Evolutionary conservation across 768 basidiomycete genomes (phyloP).

Genomic region (Postia placenta): DNA sequence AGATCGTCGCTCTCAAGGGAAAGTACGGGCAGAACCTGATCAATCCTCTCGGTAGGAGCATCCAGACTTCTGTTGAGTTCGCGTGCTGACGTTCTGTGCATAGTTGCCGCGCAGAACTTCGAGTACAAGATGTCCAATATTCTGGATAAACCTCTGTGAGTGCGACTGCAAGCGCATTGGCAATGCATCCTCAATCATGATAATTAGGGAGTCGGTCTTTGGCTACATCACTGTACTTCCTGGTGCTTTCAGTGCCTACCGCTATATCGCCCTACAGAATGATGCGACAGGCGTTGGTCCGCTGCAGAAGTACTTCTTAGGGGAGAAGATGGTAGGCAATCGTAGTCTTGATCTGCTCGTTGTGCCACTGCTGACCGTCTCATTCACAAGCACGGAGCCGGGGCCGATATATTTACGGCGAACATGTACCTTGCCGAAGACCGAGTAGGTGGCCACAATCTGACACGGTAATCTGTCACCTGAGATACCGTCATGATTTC

Average conservation of each 20-base stretch:
- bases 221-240: conserved; percentile 95
- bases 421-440: conserved; percentile 97
- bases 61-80: background rate
- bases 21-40: conserved; percentile 72
- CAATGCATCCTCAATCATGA: background rate
- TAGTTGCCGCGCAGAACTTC: conserved; percentile 87
- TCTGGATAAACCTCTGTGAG: conserved; percentile 77
- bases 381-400: conserved; percentile 59
- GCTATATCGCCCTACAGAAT: conserved; percentile 89
- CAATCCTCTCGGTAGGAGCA: conserved; percentile 58
- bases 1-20: conserved; percentile 90
- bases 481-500: background rate
- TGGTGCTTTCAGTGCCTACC: conserved; percentile 88
- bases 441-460: conserved; percentile 40
- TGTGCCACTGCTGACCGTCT: conserved; percentile 1
- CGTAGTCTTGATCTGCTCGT: background rate
- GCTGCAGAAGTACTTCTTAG: conserved; percentile 92
- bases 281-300: conserved; percentile 80
- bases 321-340: conserved; percentile 74
- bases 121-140: conserved; percentile 96
- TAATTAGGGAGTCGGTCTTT: conserved; percentile 65
- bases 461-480: background rate
- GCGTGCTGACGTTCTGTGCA: background rate
- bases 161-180: conserved; percentile 2
- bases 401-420: conserved; percentile 88